Evolutionary conservation across 495 filamentous ascomycete genomes (phyloP).

Genomic region (Podospora anserina): DNA sequence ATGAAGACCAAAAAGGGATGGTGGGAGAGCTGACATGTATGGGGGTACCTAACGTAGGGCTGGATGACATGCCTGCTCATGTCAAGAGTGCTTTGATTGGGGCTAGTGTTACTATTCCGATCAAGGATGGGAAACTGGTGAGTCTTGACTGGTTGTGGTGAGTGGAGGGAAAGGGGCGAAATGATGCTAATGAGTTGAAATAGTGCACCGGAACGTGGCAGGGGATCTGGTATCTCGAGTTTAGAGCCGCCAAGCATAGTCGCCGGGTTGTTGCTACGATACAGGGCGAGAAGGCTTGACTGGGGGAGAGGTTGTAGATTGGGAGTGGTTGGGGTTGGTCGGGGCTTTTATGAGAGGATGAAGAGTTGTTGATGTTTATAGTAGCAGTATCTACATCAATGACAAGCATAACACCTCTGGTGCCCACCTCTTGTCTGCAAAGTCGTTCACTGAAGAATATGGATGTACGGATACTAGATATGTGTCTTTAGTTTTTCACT

Average conservation of each 20-base stretch:
- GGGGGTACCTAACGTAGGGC: constrained; percentile 14
- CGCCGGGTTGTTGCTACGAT: constrained; percentile 88
- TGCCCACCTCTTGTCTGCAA: not conserved
- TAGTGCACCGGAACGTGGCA: constrained; percentile 59
- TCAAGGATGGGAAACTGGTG: constrained; percentile 76
- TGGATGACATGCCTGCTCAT: constrained; percentile 58
- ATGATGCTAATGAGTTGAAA: constrained; percentile 1
- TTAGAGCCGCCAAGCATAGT: constrained; percentile 69
- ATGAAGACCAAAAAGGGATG: not conserved
- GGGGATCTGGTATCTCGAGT: constrained; percentile 95
- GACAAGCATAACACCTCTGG: not conserved
- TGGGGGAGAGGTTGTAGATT: constrained; percentile 2
- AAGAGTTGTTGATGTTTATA: not conserved
- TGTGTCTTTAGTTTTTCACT: no score
- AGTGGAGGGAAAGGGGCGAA: not conserved
- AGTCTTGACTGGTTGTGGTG: constrained; percentile 24
- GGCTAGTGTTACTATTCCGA: constrained; percentile 82
- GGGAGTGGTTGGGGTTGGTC: not conserved
- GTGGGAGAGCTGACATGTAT: not conserved
- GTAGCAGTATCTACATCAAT: not conserved
- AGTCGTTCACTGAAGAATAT: no score
- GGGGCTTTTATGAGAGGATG: not conserved
- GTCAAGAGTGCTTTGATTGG: constrained; percentile 88
- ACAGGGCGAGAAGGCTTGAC: constrained; percentile 75
- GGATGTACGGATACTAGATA: no score